Base-by-base conservation (phyloP, 345 rosid species). In the Pugionium cornutum region DNA sequence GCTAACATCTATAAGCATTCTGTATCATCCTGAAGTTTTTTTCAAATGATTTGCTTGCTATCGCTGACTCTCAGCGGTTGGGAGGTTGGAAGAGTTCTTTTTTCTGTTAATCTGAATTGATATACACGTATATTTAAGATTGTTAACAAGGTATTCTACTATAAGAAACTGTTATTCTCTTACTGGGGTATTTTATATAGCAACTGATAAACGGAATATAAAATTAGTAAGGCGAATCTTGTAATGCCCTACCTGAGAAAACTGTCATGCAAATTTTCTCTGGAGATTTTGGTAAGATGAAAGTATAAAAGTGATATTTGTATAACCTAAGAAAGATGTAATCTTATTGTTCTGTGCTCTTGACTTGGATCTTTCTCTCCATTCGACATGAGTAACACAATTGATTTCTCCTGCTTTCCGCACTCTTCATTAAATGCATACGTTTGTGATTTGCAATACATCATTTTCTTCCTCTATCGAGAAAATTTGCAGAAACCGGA, bases 401-500 rank as follows among this genome's bases (percentile, higher is more conserved):
- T 8, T 51, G 7, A 0, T 34, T 49, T 9, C 43, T 35, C 43
- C 29, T 45, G 9, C 25, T 45, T 35, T 11, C 27, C 9, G 7
- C 36, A 4, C 34, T 44, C 70, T 41, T 56, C 65, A 64, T 57
- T 64, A 49, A 29, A 49, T 49, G 27, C 41, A 18, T 51, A 36
- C 9, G 29, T 66, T 53, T 66, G 35, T 53, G 57, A 37, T 59
- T 39, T 66, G 25, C 40, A 46, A 61, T 31, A 51, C 53, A 39
- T 47, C 35, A 2, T 8, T 29, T 27, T 41, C 2, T 5, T 9
- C 10, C 27, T 61, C 54, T 35, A 60, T 53, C 3, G 58, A 27
- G 10, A 32, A 61, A 67, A 4, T 74, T 62, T 74, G 59, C 69
- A 74, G 73, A 55, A 41, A 29, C 48, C 32, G 1, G 56, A 27